A percentile compares a stretch with the other conserved stretches of the same genome.
Evolutionary conservation across 78 protist species (phyloP).

Genomic region (slime mould (Dictyostelium discoideum)): DNA sequence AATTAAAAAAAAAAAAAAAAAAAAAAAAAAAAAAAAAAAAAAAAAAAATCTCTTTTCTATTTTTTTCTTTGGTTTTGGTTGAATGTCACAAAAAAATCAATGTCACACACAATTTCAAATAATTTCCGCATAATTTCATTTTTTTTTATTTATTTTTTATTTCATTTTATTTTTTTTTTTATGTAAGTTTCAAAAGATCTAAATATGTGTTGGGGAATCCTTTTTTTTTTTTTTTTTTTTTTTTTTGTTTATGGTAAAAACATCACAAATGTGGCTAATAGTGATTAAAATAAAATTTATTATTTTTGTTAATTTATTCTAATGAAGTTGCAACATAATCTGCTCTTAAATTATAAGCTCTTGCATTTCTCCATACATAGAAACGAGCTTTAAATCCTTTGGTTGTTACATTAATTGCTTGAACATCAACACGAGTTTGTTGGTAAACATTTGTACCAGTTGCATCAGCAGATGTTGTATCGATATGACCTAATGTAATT

Average conservation of each 20-base stretch:
- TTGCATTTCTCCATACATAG: background rate
- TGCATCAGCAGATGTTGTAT: background rate
- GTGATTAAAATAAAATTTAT: too few relatives aligned
- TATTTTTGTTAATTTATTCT: background rate
- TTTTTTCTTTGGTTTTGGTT: background rate
- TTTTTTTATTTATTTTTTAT: too few relatives aligned
- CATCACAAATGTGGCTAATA: too few relatives aligned
- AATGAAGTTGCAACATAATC: background rate
- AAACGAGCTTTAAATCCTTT: slow-evolving; percentile 27
- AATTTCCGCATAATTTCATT: too few relatives aligned
- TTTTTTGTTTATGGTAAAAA: too few relatives aligned
- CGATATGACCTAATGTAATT: background rate
- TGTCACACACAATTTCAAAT: background rate
- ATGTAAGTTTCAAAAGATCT: too few relatives aligned
- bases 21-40: background rate
- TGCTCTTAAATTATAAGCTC: background rate
- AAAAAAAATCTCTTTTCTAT: too few relatives aligned
- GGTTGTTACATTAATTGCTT: background rate
- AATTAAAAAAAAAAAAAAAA: too few relatives aligned
- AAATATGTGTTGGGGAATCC: too few relatives aligned
- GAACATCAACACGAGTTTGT: background rate
- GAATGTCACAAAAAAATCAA: background rate
- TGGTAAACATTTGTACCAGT: background rate
- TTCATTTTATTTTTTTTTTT: too few relatives aligned
- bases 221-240: too few relatives aligned